These are phyloP conservation scores for Cyclotella baltica DNA, from an alignment of 108 stramenopile genomes.

Conservation along the genomic window DNA sequence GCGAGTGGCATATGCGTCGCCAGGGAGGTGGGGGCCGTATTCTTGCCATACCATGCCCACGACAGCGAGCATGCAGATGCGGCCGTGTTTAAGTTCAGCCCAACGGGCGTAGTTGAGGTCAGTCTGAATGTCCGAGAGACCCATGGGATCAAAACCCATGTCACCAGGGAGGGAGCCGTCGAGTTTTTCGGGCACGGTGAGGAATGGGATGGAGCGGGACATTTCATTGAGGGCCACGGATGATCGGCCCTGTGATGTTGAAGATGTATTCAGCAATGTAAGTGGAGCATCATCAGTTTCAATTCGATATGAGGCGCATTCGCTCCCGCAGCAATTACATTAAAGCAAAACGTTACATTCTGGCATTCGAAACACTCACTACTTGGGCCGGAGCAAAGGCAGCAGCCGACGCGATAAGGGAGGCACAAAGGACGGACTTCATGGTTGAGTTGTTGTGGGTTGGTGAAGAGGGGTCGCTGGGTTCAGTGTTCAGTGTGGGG, in stretches of 20 bases:
- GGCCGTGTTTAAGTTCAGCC: slow-evolving; percentile 90
- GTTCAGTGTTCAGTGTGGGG: too few species aligned
- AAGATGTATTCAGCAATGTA: neutral
- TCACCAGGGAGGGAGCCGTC: slow-evolving; percentile 96
- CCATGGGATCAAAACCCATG: slow-evolving; percentile 97
- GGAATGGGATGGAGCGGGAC: slow-evolving; percentile 93
- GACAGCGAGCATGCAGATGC: slow-evolving; percentile 80
- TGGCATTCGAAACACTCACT: neutral
- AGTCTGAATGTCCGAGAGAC: slow-evolving; percentile 89
- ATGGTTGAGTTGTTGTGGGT: neutral
- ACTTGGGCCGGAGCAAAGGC: slow-evolving; percentile 22
- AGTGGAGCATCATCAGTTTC: neutral
- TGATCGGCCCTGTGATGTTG: slow-evolving; percentile 40
- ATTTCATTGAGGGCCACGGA: slow-evolving; percentile 80
- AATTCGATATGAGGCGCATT: neutral
- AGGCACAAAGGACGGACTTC: slow-evolving; percentile 9
- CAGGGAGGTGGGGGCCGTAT: slow-evolving; percentile 79
- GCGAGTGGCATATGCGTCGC: slow-evolving; percentile 75
- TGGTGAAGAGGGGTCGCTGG: neutral
- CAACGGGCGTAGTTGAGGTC: slow-evolving; percentile 89
- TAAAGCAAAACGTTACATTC: neutral
- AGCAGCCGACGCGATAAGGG: slow-evolving; percentile 9
- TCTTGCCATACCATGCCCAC: slow-evolving; percentile 86
- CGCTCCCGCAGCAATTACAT: neutral
- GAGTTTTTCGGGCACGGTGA: slow-evolving; percentile 91